Evolutionary conservation across 108 stramenopile genomes (phyloP), one percentile per base, ranked within the genome.

Genomic region (Fistulifera pelliculosa): DNA sequence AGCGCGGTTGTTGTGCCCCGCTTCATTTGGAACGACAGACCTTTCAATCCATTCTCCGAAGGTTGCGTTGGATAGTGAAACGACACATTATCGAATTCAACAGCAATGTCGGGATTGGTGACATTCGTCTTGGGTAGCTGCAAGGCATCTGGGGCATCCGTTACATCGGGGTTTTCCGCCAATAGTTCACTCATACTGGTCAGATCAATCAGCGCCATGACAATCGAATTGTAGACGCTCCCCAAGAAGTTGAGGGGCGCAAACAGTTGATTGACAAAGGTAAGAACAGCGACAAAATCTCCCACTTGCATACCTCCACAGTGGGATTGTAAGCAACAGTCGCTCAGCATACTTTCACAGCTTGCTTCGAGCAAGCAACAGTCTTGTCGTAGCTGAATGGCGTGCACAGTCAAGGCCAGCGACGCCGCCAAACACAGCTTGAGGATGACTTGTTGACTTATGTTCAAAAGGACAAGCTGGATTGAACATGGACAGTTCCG

Each of bases 231-330:
- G 69, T 94, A 97, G 15, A 97, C 77, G 26, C 57, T 73, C 13
- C 98, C 98, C 24, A 98, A 66, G 61, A 95, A 97, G 74, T 94
- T 94, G 27, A 99, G 74, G 5, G 98, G 98, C 49, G 75, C 75
- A 70, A 99, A 99, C 0, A 97, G 70, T 38, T 94, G 71, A 14
- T 87, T 45, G n/a, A 83, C 83, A 58, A 89, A 97, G 15, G 85
- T 75, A 31, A 94, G 60, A n/a, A 99, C 94, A 8, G 94, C 73
- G 18, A 95, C 89, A 68, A 98, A 98, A 57, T 93, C 93, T 19
- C 97, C 96, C 14, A 96, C 81, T 56, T 85, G 76, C 75, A 92
- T 81, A 18, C 92, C 92, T 18, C 82, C 66, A 61, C 92, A 93
- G 23, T 56, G 60, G 0, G 50, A 41, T 18, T 75, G 42, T 1